Conservation (phyloP, 2,329 filamentous ascomycete genomes). For the Zymoseptoria ardabiliae region DNA sequence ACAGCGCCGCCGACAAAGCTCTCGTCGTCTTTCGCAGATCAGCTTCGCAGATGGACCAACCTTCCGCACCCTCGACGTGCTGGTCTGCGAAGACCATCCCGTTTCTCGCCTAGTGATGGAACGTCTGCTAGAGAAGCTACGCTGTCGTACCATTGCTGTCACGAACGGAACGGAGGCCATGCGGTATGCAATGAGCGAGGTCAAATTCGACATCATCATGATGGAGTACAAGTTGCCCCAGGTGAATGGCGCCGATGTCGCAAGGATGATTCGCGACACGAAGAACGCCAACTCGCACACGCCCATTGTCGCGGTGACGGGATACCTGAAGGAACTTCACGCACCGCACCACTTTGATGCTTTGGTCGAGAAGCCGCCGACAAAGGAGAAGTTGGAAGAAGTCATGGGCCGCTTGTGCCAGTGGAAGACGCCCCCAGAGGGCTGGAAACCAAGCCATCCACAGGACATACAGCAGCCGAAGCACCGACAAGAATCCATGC, state of each 20-base stretch:
- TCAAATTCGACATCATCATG: conserved; percentile 98
- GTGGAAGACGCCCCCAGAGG: conserved; percentile 74
- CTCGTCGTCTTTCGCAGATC: conserved; percentile 86
- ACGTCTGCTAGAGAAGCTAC: conserved; percentile 86
- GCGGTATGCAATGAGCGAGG: conserved; percentile 88
- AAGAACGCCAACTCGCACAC: conserved; percentile 92
- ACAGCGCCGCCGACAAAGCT: conserved; percentile 88
- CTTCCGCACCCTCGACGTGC: conserved; percentile 84
- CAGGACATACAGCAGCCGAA: conserved; percentile 51
- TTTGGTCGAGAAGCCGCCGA: conserved; percentile 93
- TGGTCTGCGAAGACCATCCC: conserved; percentile 96
- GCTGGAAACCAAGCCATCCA: conserved; percentile 39
- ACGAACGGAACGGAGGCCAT: conserved; percentile 86
- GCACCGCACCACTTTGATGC: conserved; percentile 94
- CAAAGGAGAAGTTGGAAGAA: conserved; percentile 81
- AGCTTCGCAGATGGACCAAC: conserved; percentile 74
- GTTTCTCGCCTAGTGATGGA: conserved; percentile 99
- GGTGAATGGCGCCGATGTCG: conserved; percentile 90
- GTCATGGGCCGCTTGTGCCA: conserved; percentile 81
- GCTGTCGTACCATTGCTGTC: conserved; percentile 88
- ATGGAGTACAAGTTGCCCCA: conserved; percentile 94
- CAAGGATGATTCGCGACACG: conserved; percentile 94
- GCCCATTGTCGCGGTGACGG: conserved; percentile 91
- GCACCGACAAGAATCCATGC: conserved; percentile 53
- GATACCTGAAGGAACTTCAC: conserved; percentile 94